phyloP scores from a whole-genome alignment of 768 basidiomycete species.

The Strobilomyces echinocephalus region DNA sequence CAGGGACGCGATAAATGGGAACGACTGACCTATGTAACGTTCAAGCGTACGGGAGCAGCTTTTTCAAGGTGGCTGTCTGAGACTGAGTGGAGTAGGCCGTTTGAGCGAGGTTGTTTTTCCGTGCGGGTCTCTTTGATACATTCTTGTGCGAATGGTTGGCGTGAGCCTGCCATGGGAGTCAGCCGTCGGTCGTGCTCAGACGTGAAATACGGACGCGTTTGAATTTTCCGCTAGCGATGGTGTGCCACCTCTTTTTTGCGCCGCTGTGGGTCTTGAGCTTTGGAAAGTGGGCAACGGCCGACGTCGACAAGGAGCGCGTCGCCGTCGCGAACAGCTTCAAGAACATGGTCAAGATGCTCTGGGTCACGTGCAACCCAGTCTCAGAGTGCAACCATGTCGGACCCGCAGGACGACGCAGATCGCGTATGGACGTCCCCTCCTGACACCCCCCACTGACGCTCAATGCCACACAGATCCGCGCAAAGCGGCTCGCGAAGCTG shows the following conservation, averaged over 20 bases:
- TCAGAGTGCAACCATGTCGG: conserved; percentile 21
- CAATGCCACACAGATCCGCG: conserved; percentile 60
- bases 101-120: conserved; percentile 61
- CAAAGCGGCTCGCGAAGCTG: conserved; percentile 87
- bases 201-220: conserved; percentile 56
- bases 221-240: conserved; percentile 62
- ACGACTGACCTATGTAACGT: conserved; percentile 16
- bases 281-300: conserved; percentile 52
- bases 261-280: conserved; percentile 80
- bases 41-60: conserved; percentile 66
- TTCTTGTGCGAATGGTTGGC: conserved; percentile 75
- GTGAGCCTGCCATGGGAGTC: conserved; percentile 43
- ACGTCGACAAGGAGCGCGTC: conserved; percentile 55
- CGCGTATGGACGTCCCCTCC: conserved; percentile 42
- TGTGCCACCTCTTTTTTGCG: conserved; percentile 77
- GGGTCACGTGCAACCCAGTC: conserved; percentile 15
- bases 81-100: conserved; percentile 62
- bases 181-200: background rate
- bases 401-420: conserved; percentile 76
- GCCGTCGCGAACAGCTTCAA: conserved; percentile 16
- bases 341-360: conserved; percentile 25
- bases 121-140: conserved; percentile 56
- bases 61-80: conserved; percentile 67
- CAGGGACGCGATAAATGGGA: background rate
- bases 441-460: background rate